Evolutionary conservation across 306 rosid genomes (phyloP).

Genomic region (Pueraria montana): DNA sequence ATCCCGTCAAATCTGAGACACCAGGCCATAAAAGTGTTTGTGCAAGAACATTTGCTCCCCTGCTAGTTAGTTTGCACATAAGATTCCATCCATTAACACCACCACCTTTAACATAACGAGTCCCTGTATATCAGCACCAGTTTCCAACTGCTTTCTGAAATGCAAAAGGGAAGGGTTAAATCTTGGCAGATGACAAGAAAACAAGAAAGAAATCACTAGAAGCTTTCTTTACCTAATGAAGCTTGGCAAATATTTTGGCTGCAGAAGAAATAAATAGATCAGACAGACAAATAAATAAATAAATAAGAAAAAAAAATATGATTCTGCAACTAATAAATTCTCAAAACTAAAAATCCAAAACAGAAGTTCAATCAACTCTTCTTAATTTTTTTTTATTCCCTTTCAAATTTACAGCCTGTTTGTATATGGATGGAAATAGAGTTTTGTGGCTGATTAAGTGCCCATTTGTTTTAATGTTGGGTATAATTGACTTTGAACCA

Average conservation of each 20-base stretch:
- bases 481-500: neutral
- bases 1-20: conserved; percentile 97
- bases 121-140: conserved; percentile 95
- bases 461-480: neutral
- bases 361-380: conserved; percentile 11
- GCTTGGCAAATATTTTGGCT: conserved; percentile 41
- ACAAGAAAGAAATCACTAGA: too few relatives aligned
- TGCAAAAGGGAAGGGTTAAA: too few relatives aligned
- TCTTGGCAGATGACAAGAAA: too few relatives aligned
- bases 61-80: conserved; percentile 97
- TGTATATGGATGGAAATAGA: neutral
- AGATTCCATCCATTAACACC: conserved; percentile 99
- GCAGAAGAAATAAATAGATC: conserved; percentile 54
- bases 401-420: conserved; percentile 25
- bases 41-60: conserved; percentile 99
- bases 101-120: conserved; percentile 94
- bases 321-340: neutral
- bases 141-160: conserved; percentile 57
- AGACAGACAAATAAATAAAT: conserved; percentile 35
- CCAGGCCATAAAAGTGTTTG: conserved; percentile 98
- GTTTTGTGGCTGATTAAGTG: neutral
- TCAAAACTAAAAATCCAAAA: conserved; percentile 1
- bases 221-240: too few relatives aligned
- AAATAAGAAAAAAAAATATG: neutral
- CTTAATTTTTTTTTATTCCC: neutral